A percentile compares a stretch with the other conserved stretches of the same genome.
Conservation (phyloP, 371 early-diverging fungal genomes). For the Massospora cicadina region DNA sequence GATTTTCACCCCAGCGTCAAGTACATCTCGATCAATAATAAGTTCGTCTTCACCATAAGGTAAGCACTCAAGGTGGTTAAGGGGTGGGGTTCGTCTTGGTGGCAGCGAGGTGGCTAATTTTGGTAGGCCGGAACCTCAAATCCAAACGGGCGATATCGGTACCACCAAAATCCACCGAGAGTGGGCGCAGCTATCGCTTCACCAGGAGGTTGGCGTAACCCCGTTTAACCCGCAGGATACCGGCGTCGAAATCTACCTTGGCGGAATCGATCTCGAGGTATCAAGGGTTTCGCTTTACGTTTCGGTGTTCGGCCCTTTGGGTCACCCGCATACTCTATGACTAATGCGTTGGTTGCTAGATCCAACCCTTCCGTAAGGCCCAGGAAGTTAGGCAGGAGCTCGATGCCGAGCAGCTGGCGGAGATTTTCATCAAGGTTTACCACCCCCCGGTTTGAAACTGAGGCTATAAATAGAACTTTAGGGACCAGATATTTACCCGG, state of each 20-base stretch:
- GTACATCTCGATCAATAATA: conserved; percentile 55
- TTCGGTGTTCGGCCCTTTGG: no score
- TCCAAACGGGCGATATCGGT: conserved; percentile 48
- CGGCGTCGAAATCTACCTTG: conserved; percentile 41
- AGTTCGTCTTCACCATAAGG: conserved; percentile 62
- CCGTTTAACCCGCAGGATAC: conserved; percentile 48
- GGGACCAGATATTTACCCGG: conserved; percentile 51
- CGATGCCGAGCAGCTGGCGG: conserved; percentile 51
- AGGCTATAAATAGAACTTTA: conserved; percentile 21
- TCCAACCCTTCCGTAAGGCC: conserved; percentile 34
- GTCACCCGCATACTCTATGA: not conserved
- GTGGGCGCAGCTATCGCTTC: conserved; percentile 71
- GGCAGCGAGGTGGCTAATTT: no score
- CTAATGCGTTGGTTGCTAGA: conserved; percentile 14
- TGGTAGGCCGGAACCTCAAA: conserved; percentile 30
- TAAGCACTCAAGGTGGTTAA: no score
- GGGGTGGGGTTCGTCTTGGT: no score
- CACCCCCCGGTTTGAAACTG: not conserved
- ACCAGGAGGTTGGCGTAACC: conserved; percentile 58
- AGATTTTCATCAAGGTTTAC: conserved; percentile 38
- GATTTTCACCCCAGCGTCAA: conserved; percentile 46
- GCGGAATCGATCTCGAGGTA: conserved; percentile 51
- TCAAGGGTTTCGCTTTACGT: not conserved
- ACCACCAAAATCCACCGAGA: conserved; percentile 59
- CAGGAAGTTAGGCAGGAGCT: conserved; percentile 35